Base-by-base conservation (phyloP, 768 basidiomycete genomes). In the Collybia sordida region DNA sequence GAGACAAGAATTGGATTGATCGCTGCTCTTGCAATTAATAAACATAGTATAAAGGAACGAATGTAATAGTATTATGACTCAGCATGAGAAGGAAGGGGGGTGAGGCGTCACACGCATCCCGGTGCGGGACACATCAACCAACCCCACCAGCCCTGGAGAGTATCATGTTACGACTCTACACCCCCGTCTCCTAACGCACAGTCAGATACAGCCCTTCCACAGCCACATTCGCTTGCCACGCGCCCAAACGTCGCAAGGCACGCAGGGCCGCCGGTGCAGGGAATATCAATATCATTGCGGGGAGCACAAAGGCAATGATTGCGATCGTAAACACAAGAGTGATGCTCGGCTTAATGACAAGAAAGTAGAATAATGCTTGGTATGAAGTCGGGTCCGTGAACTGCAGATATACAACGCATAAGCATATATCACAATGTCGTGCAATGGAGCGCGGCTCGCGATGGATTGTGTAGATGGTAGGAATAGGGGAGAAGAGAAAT, bases 291-390 rank as follows among this genome's bases (percentile, higher is more conserved):
- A 77, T 64, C 9, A 88, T 67, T 15, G 79, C 68, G 1, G 86
- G 75, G 0, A 89, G 69, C 19, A 83, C 79, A 49, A 88, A 52
- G 12, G 79, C 66, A 14, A 88, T 34, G 43, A 89, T 62, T 18
- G 70, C 56, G 12, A 89, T 63, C 4, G 80, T 77, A 28, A 91
- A 70, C 15, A 86, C 69, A 22, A 93, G 66, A 1, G 89, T 90
- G 64, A 92, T 87, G 24, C 81, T 76, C 2, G 90, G 88, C 64
- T 93, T 93, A 72, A 93, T 83, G 43, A 92, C 87, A 52, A 93
- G 78, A 69, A 93, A 93, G 64, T 93, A 92, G 73, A 93, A 92
- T 3, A 93, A 75, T 0, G 90, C 85, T 70, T 88, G 88, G 65
- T 90, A 92, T 15, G 90, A 88, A 4, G 86, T 88, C 34, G 86